phyloP scores from a whole-genome alignment of 2,329 filamentous ascomycete species.

The Fusarium metavorans region DNA sequence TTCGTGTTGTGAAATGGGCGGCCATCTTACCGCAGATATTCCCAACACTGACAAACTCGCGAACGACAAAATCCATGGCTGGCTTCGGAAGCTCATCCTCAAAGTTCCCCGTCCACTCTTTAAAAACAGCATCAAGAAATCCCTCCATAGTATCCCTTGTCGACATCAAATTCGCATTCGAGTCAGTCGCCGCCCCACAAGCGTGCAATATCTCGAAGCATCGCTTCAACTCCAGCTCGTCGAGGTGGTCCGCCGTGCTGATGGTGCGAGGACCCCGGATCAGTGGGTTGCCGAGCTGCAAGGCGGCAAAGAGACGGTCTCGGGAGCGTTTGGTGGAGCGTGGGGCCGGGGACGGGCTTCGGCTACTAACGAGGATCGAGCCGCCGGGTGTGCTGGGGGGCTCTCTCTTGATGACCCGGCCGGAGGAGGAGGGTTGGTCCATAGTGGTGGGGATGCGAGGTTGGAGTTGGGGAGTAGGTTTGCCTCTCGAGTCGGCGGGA shows the following conservation, averaged over 20 bases:
- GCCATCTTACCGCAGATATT: constrained; percentile 45
- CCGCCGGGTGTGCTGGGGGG: not conserved
- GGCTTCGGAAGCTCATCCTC: constrained; percentile 33
- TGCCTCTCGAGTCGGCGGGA: not conserved
- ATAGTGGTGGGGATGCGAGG: not conserved
- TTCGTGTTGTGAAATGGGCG: not conserved
- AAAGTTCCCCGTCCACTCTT: constrained; percentile 39
- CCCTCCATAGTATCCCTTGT: constrained; percentile 49
- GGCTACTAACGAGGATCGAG: constrained; percentile 22
- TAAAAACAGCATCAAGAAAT: constrained; percentile 49
- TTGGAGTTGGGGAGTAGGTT: not conserved
- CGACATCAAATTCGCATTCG: constrained; percentile 31
- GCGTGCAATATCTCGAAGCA: constrained; percentile 51
- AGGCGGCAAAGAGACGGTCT: constrained; percentile 41
- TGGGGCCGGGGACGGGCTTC: constrained; percentile 23
- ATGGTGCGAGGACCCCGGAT: constrained; percentile 38
- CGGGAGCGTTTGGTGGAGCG: constrained; percentile 33
- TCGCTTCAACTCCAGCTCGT: constrained; percentile 43
- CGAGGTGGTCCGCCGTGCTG: constrained; percentile 42
- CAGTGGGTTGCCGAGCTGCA: constrained; percentile 36
- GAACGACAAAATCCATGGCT: constrained; percentile 45
- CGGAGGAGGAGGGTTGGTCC: not conserved
- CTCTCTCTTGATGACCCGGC: constrained; percentile 6
- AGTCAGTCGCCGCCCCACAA: constrained; percentile 45
- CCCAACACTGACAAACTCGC: constrained; percentile 44